Percentiles rank a stretch among this genome's conserved stretches.
These are phyloP conservation scores for Colletotrichum sublineola DNA, from an alignment of 2,329 filamentous ascomycete genomes.

Conservation along the genomic window DNA sequence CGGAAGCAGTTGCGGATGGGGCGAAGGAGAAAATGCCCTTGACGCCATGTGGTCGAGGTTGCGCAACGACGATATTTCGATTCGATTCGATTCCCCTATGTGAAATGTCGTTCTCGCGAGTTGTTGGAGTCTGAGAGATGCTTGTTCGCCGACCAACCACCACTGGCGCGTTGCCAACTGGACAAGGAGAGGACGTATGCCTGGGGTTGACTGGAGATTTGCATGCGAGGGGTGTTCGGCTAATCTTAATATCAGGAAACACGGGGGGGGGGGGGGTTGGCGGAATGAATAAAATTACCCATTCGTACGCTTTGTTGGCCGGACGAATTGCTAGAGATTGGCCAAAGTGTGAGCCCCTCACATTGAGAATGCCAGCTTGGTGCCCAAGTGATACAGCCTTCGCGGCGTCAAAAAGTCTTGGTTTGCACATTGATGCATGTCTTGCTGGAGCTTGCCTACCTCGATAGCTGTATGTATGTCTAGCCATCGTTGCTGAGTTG, in stretches of 20 bases:
- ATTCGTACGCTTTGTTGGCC: conserved; percentile 30
- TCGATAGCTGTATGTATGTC: background rate
- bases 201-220: conserved; percentile 25
- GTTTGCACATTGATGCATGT: conserved; percentile 3
- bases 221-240: background rate
- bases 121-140: background rate
- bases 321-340: conserved; percentile 35
- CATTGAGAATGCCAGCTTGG: conserved; percentile 20
- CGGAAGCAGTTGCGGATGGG: conserved; percentile 11
- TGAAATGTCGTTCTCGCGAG: conserved; percentile 11
- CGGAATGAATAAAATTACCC: conserved; percentile 39
- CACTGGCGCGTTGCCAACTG: background rate
- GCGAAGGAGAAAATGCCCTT: conserved; percentile 13
- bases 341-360: conserved; percentile 31
- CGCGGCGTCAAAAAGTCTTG: conserved; percentile 2
- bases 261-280: conserved; percentile 24
- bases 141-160: conserved; percentile 23
- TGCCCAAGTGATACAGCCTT: background rate
- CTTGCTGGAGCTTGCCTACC: conserved; percentile 10
- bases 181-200: conserved; percentile 13
- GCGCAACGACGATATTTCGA: conserved; percentile 2
- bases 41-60: conserved; percentile 34
- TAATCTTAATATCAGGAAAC: conserved; percentile 33
- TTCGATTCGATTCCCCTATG: conserved; percentile 14
- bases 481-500: conserved; percentile 28